Base-by-base conservation (phyloP, 2,329 filamentous ascomycete species). In the Xenosphaeropsis pyriputrescens region DNA sequence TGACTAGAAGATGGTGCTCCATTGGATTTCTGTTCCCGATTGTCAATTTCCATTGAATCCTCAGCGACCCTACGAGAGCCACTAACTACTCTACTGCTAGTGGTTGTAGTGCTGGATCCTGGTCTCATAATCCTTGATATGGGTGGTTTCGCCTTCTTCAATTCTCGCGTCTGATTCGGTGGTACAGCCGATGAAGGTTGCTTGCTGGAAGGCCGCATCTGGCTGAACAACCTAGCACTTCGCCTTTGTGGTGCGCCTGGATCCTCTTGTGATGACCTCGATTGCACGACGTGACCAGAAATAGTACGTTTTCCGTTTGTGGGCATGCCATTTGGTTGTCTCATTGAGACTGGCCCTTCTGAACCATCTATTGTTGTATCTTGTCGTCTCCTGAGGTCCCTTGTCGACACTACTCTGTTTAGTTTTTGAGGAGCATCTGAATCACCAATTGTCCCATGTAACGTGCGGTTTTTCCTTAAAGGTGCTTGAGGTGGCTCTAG, bases 271-370 rank as follows among this genome's bases (percentile, higher is more conserved):
- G 70, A 72, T 34, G 56, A 49, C 38, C 62, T 68, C 35, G 63
- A 63, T 43, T 58, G 70, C 35, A 71, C 72, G 12, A 70, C 71
- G 47, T 93, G 85, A 4, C 89, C 89, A 31, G 89, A 94, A n/a
- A 93, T 73, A 1, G 86, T 95, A 47, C 89, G 76, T 61, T 95
- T 96, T 55, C 86, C 75, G 42, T 88, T 83, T 12, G 67, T 60
- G 4, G 62, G 64, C 14, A 42, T 37, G 38, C 47, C 39, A 18
- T 42, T 39, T 33, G 17, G 43, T 30, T 32, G 45, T 36, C 29
- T 41, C 35, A 39, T 33, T 13, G 39, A 41, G 8, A 29, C 36
- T 29, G 11, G 18, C n/a, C 19, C 22, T 14, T 19, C 18, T 9
- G 19, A 22, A 26, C 36, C 30, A 42, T 47, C 26, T 43, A 39